Conservation (phyloP, 306 rosid species). For the Begonia fuchsioides region DNA sequence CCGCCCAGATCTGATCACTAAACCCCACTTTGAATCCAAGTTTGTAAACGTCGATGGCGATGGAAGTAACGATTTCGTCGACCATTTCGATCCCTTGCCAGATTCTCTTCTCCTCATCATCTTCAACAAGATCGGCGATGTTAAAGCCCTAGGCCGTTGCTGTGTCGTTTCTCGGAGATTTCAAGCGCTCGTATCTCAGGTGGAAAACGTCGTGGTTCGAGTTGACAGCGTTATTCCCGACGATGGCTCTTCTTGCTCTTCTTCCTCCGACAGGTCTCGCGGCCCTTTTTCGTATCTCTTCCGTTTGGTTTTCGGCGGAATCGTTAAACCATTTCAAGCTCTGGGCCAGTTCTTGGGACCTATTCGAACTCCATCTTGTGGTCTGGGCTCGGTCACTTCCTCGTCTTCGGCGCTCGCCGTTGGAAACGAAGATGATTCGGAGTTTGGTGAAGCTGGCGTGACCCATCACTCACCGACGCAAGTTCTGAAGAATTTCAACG, state of each 20-base stretch:
- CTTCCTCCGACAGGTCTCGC: conserved; percentile 54
- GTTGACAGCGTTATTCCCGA: conserved; percentile 86
- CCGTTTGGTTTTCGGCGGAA: conserved; percentile 53
- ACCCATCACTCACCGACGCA: no score
- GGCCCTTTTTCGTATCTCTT: conserved; percentile 52
- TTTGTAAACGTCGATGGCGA: background rate
- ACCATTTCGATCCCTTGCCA: conserved; percentile 61
- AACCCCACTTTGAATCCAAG: conserved; percentile 44
- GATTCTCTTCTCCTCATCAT: conserved; percentile 63
- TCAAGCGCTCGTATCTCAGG: conserved; percentile 63
- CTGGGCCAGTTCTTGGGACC: conserved; percentile 72
- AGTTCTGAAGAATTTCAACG: no score
- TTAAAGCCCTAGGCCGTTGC: no score
- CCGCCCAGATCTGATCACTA: conserved; percentile 44
- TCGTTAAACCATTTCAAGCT: no score
- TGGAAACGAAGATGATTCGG: conserved; percentile 35
- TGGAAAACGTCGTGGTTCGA: conserved; percentile 76
- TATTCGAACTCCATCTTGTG: conserved; percentile 17
- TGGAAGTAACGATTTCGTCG: conserved; percentile 11
- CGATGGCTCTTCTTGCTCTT: conserved; percentile 43
- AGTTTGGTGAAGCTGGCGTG: conserved; percentile 48
- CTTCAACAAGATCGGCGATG: conserved; percentile 86
- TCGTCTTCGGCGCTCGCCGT: conserved; percentile 45
- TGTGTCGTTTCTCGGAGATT: conserved; percentile 71
- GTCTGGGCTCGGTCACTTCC: no score